Evolutionary conservation across 257 asterid genomes (phyloP).

Genomic region (Ligustrum vulgare): DNA sequence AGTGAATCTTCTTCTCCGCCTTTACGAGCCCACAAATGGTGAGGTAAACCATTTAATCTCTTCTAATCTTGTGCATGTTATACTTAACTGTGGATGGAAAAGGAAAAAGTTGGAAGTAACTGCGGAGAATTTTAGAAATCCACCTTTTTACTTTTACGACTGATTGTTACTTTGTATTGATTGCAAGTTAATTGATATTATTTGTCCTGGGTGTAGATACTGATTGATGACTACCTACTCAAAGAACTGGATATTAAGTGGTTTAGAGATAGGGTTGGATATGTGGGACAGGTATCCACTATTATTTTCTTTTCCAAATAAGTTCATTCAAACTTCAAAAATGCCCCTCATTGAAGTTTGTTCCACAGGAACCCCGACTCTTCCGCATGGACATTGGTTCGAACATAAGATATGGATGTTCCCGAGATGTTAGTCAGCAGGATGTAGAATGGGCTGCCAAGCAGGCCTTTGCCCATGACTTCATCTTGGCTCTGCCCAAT

Average conservation of each 20-base stretch:
- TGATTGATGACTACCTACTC: constrained; percentile 71
- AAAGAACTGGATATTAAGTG: constrained; percentile 66
- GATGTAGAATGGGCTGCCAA: constrained; percentile 92
- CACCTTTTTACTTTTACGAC: neutral
- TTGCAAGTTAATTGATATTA: constrained; percentile 6
- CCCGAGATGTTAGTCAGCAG: constrained; percentile 56
- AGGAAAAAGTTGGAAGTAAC: neutral
- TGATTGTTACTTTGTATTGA: neutral
- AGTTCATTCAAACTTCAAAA: constrained; percentile 14
- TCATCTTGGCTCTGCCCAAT: constrained; percentile 70
- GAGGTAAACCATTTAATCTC: constrained; percentile 51
- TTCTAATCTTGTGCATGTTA: constrained; percentile 9
- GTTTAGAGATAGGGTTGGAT: constrained; percentile 87
- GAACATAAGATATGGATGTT: constrained; percentile 87
- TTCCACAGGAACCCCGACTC: constrained; percentile 80
- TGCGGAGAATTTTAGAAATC: neutral
- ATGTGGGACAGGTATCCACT: constrained; percentile 87
- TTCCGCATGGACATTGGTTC: constrained; percentile 83
- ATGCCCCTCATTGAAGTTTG: constrained; percentile 5
- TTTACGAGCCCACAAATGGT: constrained; percentile 89
- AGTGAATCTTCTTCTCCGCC: constrained; percentile 89
- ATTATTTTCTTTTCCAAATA: constrained; percentile 6
- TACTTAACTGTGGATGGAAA: neutral
- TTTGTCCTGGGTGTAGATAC: constrained; percentile 53
- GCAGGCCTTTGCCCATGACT: constrained; percentile 89